Evolutionary conservation across 345 rosid genomes (phyloP).

Genomic region (Microcos paniculata): DNA sequence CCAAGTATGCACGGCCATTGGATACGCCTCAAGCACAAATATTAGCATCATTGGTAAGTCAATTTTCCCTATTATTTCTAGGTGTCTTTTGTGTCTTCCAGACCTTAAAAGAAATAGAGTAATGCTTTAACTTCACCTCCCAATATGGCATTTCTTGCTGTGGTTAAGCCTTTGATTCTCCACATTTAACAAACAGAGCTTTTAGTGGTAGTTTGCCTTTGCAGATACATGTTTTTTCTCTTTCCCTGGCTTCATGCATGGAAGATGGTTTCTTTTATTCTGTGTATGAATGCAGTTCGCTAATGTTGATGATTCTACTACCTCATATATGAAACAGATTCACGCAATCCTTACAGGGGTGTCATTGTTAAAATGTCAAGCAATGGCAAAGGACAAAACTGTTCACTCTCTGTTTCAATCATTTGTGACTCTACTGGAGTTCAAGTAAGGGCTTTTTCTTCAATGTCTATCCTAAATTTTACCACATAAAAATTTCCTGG

Average conservation of each 20-base stretch:
- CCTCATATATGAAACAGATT: constrained; percentile 44
- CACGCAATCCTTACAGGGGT: constrained; percentile 71
- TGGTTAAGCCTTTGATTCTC: not conserved
- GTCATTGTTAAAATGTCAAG: constrained; percentile 72
- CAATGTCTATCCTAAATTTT: constrained; percentile 14
- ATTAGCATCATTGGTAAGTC: constrained; percentile 60
- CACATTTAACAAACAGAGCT: not conserved
- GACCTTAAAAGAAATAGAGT: not conserved
- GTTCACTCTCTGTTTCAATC: constrained; percentile 84
- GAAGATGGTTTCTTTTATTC: not conserved
- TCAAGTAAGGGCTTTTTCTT: constrained; percentile 52
- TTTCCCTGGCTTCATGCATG: not conserved
- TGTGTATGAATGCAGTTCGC: constrained; percentile 14
- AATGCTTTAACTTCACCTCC: not conserved
- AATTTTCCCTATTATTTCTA: not conserved
- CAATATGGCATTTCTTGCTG: not conserved
- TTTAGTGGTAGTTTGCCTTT: not conserved
- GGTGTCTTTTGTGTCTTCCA: not conserved
- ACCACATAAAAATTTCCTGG: constrained; percentile 4
- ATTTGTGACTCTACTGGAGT: constrained; percentile 63
- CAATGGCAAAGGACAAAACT: constrained; percentile 35
- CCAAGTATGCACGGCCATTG: constrained; percentile 75
- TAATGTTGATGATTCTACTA: constrained; percentile 26
- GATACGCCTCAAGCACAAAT: constrained; percentile 50
- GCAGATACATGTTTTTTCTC: not conserved